phyloP scores from a whole-genome alignment of 352 stramenopile species.

The Phytopythium mirpurense region DNA sequence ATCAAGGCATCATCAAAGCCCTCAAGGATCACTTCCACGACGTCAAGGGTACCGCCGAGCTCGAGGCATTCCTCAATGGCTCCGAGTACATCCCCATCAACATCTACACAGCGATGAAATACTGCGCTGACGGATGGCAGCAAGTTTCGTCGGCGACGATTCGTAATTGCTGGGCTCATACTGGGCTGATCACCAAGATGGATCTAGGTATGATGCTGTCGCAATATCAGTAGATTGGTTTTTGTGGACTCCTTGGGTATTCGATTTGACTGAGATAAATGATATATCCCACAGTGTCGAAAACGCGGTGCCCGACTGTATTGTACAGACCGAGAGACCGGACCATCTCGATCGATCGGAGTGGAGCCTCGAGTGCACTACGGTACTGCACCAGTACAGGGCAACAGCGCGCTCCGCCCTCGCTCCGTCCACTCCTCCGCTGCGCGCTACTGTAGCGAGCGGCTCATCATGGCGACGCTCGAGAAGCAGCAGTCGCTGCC shows the following conservation, averaged over 20 bases:
- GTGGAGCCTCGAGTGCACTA: too few relatives aligned
- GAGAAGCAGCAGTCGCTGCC: conserved; percentile 13
- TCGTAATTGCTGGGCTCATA: conserved; percentile 14
- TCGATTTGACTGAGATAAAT: neutral
- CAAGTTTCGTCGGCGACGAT: conserved; percentile 6
- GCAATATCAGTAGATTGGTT: conserved; percentile 17
- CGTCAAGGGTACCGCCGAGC: conserved; percentile 2
- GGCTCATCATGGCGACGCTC: conserved; percentile 10
- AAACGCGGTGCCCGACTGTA: neutral
- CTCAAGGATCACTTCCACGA: conserved; percentile 12
- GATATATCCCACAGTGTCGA: conserved; percentile 1
- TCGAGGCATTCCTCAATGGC: conserved; percentile 11
- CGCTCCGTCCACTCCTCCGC: too few relatives aligned
- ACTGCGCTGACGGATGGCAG: conserved; percentile 8
- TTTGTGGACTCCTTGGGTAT: neutral
- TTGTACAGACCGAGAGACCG: too few relatives aligned
- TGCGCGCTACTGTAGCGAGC: too few relatives aligned
- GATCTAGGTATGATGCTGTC: conserved; percentile 5
- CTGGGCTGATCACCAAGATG: conserved; percentile 11
- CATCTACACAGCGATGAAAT: conserved; percentile 12
- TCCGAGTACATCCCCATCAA: neutral
- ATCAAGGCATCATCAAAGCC: conserved; percentile 17
- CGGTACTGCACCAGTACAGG: too few relatives aligned
- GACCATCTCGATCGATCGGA: too few relatives aligned
- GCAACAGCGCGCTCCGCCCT: too few relatives aligned